Percentiles rank a stretch among this genome's conserved stretches.
phyloP scores from a whole-genome alignment of 2,329 filamentous ascomycete species.

The Nothopassalora personata region DNA sequence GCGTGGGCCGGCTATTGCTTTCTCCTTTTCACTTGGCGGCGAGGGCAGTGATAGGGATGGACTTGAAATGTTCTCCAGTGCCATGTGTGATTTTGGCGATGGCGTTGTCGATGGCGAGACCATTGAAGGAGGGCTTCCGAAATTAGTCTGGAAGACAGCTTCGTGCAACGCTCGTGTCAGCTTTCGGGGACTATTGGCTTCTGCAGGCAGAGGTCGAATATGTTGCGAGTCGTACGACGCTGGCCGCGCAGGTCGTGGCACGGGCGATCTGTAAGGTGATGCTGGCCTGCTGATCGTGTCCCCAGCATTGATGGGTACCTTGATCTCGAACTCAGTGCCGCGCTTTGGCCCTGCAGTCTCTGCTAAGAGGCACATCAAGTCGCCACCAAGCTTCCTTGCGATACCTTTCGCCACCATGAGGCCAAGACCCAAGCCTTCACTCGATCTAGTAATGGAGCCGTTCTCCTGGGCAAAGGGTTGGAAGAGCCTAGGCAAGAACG shows the following conservation, averaged over 20 bases:
- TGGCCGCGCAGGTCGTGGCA: slow-evolving; percentile 28
- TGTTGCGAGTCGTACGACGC: slow-evolving; percentile 8
- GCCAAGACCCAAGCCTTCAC: slow-evolving; percentile 64
- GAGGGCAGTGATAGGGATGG: slow-evolving; percentile 15
- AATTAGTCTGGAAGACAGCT: slow-evolving; percentile 12
- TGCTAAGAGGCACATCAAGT: slow-evolving; percentile 59
- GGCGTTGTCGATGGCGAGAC: slow-evolving; percentile 13
- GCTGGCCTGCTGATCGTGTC: slow-evolving; percentile 47
- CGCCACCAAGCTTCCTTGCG: slow-evolving; percentile 63
- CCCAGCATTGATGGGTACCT: slow-evolving; percentile 54
- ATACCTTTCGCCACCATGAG: slow-evolving; percentile 68
- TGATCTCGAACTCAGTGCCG: slow-evolving; percentile 65
- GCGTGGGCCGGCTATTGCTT: slow-evolving; percentile 3
- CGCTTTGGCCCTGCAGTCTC: slow-evolving; percentile 55
- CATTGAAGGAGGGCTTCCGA: neutral
- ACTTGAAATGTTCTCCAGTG: slow-evolving; percentile 1
- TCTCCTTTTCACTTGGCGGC: slow-evolving; percentile 5
- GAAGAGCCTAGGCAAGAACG: slow-evolving; percentile 62
- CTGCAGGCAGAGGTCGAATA: slow-evolving; percentile 11
- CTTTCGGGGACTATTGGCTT: slow-evolving; percentile 21
- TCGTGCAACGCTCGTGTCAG: slow-evolving; percentile 24
- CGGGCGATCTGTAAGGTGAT: slow-evolving; percentile 46
- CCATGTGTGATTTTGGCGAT: slow-evolving; percentile 14
- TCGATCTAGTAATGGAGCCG: slow-evolving; percentile 60
- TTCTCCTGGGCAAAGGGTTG: slow-evolving; percentile 66